Conservation (phyloP, 495 filamentous ascomycete species). For the Mytilinidion resinicola region DNA sequence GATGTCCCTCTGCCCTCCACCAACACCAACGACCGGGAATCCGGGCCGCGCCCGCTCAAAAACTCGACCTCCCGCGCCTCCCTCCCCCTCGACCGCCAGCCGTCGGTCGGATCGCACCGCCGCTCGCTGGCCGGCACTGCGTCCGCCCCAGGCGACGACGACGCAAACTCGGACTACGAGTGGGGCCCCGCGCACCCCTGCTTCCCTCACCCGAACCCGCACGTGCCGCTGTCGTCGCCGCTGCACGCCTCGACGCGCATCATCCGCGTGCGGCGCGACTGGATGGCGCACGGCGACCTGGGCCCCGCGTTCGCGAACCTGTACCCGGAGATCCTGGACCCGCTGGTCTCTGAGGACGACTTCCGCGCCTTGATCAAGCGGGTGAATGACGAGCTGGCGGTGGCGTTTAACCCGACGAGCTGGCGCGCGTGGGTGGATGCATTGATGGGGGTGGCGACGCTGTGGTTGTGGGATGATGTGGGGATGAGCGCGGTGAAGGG, state of each 20-base stretch:
- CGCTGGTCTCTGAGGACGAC: slow-evolving; percentile 69
- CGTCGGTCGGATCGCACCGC: slow-evolving; percentile 19
- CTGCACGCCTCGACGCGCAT: slow-evolving; percentile 74
- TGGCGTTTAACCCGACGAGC: slow-evolving; percentile 63
- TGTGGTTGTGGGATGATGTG: slow-evolving; percentile 91
- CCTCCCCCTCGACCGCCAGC: slow-evolving; percentile 22
- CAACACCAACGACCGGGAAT: slow-evolving; percentile 19
- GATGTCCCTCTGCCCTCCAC: slow-evolving; percentile 12
- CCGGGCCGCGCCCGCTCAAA: slow-evolving; percentile 5
- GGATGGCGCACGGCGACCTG: slow-evolving; percentile 84
- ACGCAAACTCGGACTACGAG: slow-evolving; percentile 46
- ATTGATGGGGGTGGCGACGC: slow-evolving; percentile 67
- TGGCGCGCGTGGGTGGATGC: slow-evolving; percentile 68
- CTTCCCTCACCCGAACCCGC: slow-evolving; percentile 87
- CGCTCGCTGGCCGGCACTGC: not conserved
- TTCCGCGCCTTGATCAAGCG: slow-evolving; percentile 73
- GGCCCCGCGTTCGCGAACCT: slow-evolving; percentile 88
- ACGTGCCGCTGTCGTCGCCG: slow-evolving; percentile 69
- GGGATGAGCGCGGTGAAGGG: slow-evolving; percentile 66
- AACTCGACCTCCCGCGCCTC: slow-evolving; percentile 14
- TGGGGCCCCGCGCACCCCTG: slow-evolving; percentile 91
- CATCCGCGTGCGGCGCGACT: slow-evolving; percentile 85
- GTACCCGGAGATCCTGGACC: slow-evolving; percentile 91
- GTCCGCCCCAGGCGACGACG: slow-evolving; percentile 39
- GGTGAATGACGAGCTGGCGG: slow-evolving; percentile 65